phyloP scores from a whole-genome alignment of 352 stramenopile genomes.

The Globisporangium yorkense region DNA sequence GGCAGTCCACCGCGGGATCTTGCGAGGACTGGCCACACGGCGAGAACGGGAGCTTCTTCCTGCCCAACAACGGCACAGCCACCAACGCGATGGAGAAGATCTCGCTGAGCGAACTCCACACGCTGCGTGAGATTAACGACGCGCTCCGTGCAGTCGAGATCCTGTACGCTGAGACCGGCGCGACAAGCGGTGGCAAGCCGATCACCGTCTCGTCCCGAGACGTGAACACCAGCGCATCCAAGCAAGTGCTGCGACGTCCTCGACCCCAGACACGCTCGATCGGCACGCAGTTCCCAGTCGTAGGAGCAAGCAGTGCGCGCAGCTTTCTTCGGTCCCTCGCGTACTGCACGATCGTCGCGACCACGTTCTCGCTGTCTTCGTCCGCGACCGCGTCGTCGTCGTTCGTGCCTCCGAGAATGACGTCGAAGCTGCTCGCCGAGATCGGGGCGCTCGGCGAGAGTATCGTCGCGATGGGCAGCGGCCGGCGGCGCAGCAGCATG shows the following conservation, averaged over 20 bases:
- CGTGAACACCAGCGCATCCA: neutral
- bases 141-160: constrained; percentile 28
- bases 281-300: constrained; percentile 27
- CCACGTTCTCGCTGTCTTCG: constrained; percentile 1
- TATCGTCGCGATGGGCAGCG: constrained; percentile 17
- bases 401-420: constrained; percentile 11
- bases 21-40: constrained; percentile 1
- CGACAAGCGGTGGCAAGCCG: constrained; percentile 1
- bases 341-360: constrained; percentile 37
- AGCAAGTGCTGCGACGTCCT: neutral
- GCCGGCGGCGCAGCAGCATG: constrained; percentile 15
- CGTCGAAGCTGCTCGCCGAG: constrained; percentile 4
- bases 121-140: constrained; percentile 31
- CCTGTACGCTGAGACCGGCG: constrained; percentile 27
- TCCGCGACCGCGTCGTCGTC: constrained; percentile 4
- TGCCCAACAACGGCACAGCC: neutral
- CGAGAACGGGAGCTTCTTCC: constrained; percentile 5
- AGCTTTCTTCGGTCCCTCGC: constrained; percentile 29
- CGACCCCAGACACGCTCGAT: constrained; percentile 5
- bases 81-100: constrained; percentile 29
- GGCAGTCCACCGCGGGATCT: neutral
- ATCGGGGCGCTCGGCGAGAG: constrained; percentile 3
- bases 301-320: neutral
- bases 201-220: neutral
- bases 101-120: constrained; percentile 25